These are phyloP conservation scores for Ogataea polymorpha DNA, from an alignment of 805 yeast genomes.

Conservation along the genomic window DNA sequence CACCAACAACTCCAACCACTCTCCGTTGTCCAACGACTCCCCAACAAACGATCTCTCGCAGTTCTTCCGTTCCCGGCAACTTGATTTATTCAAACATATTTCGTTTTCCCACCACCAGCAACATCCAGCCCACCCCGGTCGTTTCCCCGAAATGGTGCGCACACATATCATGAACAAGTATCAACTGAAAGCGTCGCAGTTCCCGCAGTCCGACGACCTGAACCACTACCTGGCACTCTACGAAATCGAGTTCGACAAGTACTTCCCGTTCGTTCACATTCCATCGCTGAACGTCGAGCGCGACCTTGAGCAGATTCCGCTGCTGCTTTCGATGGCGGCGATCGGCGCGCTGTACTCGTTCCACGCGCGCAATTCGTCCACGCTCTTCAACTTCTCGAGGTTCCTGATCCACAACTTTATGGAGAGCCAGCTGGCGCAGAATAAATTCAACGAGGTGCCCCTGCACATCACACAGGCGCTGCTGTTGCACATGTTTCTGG, in stretches of 20 bases:
- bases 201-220: slow-evolving; percentile 74
- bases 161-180: slow-evolving; percentile 50
- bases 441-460: slow-evolving; percentile 52
- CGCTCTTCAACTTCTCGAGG: slow-evolving; percentile 65
- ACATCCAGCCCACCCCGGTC: slow-evolving; percentile 29
- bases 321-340: slow-evolving; percentile 77
- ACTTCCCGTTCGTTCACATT: slow-evolving; percentile 80
- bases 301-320: slow-evolving; percentile 55
- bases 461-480: slow-evolving; percentile 55
- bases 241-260: slow-evolving; percentile 73
- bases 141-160: slow-evolving; percentile 52
- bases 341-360: slow-evolving; percentile 86
- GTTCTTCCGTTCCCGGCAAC: slow-evolving; percentile 62
- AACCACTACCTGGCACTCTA: slow-evolving; percentile 74
- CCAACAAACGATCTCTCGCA: slow-evolving; percentile 50
- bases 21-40: slow-evolving; percentile 31
- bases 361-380: slow-evolving; percentile 71
- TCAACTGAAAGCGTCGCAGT: slow-evolving; percentile 53
- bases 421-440: slow-evolving; percentile 46
- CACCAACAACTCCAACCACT: slow-evolving; percentile 30
- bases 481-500: slow-evolving; percentile 52
- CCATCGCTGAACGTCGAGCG: slow-evolving; percentile 51
- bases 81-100: slow-evolving; percentile 56
- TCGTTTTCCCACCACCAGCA: slow-evolving; percentile 28
- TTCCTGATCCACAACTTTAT: slow-evolving; percentile 63